Evolutionary conservation across 352 stramenopile species (phyloP), one percentile per base, ranked within the genome.

Genomic region (Phytophthora sansomeana): DNA sequence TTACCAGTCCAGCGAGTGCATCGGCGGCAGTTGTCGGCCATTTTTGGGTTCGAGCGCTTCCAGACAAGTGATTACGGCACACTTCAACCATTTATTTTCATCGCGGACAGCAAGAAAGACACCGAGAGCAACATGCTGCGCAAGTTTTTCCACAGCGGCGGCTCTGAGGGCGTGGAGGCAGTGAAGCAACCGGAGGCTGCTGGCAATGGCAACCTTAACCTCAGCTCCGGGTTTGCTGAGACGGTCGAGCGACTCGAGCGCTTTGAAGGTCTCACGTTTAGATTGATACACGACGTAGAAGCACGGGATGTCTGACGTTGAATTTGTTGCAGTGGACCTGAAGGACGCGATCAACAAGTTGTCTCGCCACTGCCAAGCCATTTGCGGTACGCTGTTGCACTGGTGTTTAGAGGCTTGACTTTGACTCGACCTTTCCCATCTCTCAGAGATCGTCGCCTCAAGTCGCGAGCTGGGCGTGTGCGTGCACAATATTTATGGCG

Each of bases 291-390:
- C 26, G 17, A 47, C 8, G 17, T 17, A 47, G 29, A 13, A 35
- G n/a, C 48, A 30, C 4, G 16, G 7, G 42, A 36, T 58, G 28
- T 42, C 38, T 70, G 10, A 66, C 28, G 6, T 32, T 56, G 11
- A 13, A 33, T 39, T n/a, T 63, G 30, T 29, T 24, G 0, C 51
- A 89, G 80, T 67, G 21, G 61, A 67, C 0, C 30, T 89, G 16
- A 80, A 78, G 29, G 63, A 67, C 39, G 70, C 61, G 44, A 73
- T 79, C 58, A 84, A 76, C 52, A 67, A 75, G 35, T 60, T 87
- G 6, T 83, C 80, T 26, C 78, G 77, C 21, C 80, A 90, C 46
- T 85, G 77, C 48, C 70, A 89, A 57, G 79, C 75, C 19, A 81
- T 88, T 60, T 75, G 69, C 52, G 81, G 81, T 88, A 73, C n/a